These are phyloP conservation scores for Starmerella bombi DNA, from an alignment of 805 yeast species.

Conservation along the genomic window DNA sequence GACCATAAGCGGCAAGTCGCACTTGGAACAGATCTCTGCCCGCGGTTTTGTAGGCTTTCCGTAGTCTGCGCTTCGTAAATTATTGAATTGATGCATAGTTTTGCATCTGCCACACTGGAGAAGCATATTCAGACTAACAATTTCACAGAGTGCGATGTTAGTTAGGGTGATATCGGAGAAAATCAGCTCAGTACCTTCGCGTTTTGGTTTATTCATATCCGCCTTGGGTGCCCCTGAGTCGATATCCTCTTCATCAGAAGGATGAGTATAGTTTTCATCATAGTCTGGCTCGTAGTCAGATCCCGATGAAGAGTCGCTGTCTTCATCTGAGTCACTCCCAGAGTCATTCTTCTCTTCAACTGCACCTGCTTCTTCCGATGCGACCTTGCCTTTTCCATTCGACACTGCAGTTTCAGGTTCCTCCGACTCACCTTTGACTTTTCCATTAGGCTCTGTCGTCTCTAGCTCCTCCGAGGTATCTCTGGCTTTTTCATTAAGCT, in stretches of 20 bases:
- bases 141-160: conserved; percentile 28
- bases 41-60: conserved; percentile 26
- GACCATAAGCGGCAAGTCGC: conserved; percentile 27
- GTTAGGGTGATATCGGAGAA: conserved; percentile 25
- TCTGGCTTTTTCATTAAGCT: not conserved
- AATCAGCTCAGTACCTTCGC: conserved; percentile 27
- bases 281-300: conserved; percentile 4
- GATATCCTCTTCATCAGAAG: conserved; percentile 24
- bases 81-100: conserved; percentile 26
- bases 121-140: conserved; percentile 26
- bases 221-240: conserved; percentile 8
- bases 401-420: not conserved
- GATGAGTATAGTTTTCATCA: conserved; percentile 10
- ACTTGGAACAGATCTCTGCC: conserved; percentile 26
- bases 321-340: conserved; percentile 4
- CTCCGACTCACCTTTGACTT: not conserved
- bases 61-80: conserved; percentile 27
- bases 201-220: conserved; percentile 10
- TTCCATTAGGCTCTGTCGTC: not conserved
- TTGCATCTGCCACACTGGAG: conserved; percentile 31
- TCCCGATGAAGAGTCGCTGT: conserved; percentile 2
- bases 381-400: not conserved
- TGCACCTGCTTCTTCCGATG: not conserved
- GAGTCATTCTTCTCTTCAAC: not conserved
- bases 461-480: not conserved